Evolutionary conservation across 768 basidiomycete genomes (phyloP), one percentile per base, ranked within the genome.

Genomic region (Amanita jacksonii): DNA sequence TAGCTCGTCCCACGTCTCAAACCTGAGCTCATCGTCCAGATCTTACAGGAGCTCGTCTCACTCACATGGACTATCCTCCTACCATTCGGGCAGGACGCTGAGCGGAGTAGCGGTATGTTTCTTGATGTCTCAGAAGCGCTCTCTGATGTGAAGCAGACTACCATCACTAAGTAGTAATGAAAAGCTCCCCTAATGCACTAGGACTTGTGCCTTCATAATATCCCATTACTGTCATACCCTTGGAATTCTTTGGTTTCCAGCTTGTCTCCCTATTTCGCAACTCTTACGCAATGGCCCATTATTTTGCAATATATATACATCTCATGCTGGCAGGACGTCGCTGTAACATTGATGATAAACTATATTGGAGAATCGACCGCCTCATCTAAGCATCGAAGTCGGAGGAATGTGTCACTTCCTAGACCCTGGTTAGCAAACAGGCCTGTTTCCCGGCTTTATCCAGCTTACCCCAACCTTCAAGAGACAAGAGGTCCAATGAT

Each of bases 401-500:
- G 72, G 15, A 75, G 49, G 54, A 70, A 73, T 20, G 73, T 70
- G 52, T 75, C 73, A 22, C 68, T 72, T 3, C 70, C 70, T 72
- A 42, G 30, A 32, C 22, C 8, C 34, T 41, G 10, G 38, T 52
- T 24, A 51, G 46, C 47, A 28, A 49, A 45, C 28, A 22, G 31
- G 16, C 9, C 12, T 20, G 12, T 28, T 8, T 47, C 16, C 34
- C 16, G 42, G 48, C n/a, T 16, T 34, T 31, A 6, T 30, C 59
- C n/a, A 33, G 33, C 30, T 57, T 54, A 76, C 86, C 87, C 85
- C 85, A 89, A 8, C 88, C 85, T 57, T 90, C 83, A 36, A 93
- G 58, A 1, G 84, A 81, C 48, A 85, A 74, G 33, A 94, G 64
- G 51, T 91, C 84, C 19, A 93, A 68, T 4, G 81, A 81, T 13